Base-by-base conservation (phyloP, 2,329 filamentous ascomycete genomes). In the Fusarium sulawesiense region DNA sequence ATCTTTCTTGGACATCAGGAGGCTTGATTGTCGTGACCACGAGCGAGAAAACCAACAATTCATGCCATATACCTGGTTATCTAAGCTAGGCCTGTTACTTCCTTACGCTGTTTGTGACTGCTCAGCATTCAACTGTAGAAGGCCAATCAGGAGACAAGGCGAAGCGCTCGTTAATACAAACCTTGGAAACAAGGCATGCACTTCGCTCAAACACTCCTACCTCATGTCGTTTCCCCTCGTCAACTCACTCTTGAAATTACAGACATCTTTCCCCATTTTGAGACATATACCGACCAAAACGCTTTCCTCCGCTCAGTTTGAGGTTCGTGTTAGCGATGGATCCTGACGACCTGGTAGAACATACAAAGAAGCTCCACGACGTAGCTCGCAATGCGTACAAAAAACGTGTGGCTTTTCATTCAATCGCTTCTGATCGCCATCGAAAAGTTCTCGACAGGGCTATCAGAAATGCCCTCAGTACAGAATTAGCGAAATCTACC, bases 391-490 rank as follows among this genome's bases (percentile, higher is more conserved):
- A 34, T 11, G 46, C 56, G 1, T 30, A 71, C 21, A 34, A 45
- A 3, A 30, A n/a, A 3, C 59, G 59, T 1, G 23, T 60, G 3
- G 46, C 65, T 0, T 64, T 67, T 27, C 2, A 32, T 3, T 30
- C 14, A 3, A 64, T 71, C 10, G n/a, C n/a, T 0, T 57, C 55
- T 2, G 4, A 57, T 2, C 16, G 1, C 1, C 58, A 70, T 18
- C 54, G 34, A 1, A 7, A 40, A 3, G 16, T 12, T 1, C 40
- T 72, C 0, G 40, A 41, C 29, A 42, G 21, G 8, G 68, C 56
- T 4, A 60, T 66, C 14, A 56, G 14, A 0, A 65, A 63, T 23
- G 46, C 61, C 6, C 45, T 73, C 1, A 50, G 60, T 0, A 73
- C 61, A 0, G 58, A 56, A 5, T 5, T 61, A 1, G 66, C 69